Evolutionary conservation across 2,329 filamentous ascomycete genomes (phyloP), one percentile per base, ranked within the genome.

Genomic region (Cladophialophora chaetospira): DNA sequence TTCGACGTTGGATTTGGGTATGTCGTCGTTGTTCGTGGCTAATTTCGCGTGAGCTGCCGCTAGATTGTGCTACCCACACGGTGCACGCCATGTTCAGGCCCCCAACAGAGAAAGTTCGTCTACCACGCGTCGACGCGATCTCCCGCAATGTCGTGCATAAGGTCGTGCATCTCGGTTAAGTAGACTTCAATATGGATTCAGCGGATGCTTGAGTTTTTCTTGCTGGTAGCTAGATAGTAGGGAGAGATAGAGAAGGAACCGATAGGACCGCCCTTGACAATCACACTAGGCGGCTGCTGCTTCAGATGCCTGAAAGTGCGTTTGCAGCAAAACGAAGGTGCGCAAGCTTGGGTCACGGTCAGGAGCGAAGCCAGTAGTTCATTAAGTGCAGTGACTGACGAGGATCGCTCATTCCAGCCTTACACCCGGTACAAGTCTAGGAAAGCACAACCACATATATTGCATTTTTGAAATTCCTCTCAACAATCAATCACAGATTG

Each of bases 71-170:
- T 10, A 2, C 28, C 36, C 33, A n/a, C 19, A 36, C 9, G 21
- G 21, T 17, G 19, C 47, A n/a, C 43, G 10, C 36, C 29, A 44
- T 40, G 31, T 53, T 53, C 19, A 53, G 40, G 50, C 50, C 50
- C 40, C 50, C 50, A n/a, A 28, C 29, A 33, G 10, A n/a, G n/a
- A 17, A 17, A 38, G 46, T 25, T 49, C 46, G 35, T 25, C 35
- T 49, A 33, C 10, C 19, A 26, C 31, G 21, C 40, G 15, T 17
- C 8, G 2, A 40, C 40, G 13, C 19, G 17, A 53, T 25, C 26
- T 21, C 15, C 19, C 15, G 19, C 29, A 19, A 53, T 36, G 50
- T 53, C 40, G 40, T 53, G 50, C 50, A 53, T 53, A 35, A 43
- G 17, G 11, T 35, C 15, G 26, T 15, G 15, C 17, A 11, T 21